Evolutionary conservation across 2,329 filamentous ascomycete species (phyloP).

Genomic region (Cladosporium cucumerinum): DNA sequence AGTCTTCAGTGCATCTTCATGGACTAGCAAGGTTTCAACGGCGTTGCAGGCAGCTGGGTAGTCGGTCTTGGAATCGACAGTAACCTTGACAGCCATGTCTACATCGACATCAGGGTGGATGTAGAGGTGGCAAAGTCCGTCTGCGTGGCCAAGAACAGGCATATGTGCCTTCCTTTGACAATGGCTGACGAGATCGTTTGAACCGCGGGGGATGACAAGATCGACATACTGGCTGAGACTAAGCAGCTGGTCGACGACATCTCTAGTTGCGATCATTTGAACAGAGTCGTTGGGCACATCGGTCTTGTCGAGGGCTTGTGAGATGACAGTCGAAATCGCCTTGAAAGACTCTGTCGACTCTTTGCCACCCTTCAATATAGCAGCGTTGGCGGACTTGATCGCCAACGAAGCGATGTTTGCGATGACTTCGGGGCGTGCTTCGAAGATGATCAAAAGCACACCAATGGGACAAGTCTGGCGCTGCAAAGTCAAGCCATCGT

Average conservation of each 20-base stretch:
- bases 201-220: conserved; percentile 87
- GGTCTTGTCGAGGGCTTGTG: conserved; percentile 67
- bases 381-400: conserved; percentile 95
- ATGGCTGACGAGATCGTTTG: conserved; percentile 83
- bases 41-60: conserved; percentile 96
- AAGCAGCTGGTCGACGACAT: conserved; percentile 84
- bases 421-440: conserved; percentile 95
- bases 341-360: conserved; percentile 95
- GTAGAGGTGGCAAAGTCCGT: conserved; percentile 86
- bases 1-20: conserved; percentile 64
- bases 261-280: conserved; percentile 89
- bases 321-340: conserved; percentile 83
- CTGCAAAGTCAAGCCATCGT: conserved; percentile 80
- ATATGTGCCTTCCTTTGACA: conserved; percentile 91
- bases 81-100: conserved; percentile 67
- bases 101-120: conserved; percentile 74
- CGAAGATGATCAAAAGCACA: conserved; percentile 97
- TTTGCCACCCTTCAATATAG: conserved; percentile 94
- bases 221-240: conserved; percentile 84
- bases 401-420: conserved; percentile 95
- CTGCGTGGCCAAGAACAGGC: conserved; percentile 91
- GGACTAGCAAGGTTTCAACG: conserved; percentile 85
- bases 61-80: conserved; percentile 88
- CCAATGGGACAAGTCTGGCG: conserved; percentile 92
- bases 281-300: conserved; percentile 80